Evolutionary conservation across 805 yeast genomes (phyloP), one percentile per base, ranked within the genome.

Genomic region (Myxozyma monticola): DNA sequence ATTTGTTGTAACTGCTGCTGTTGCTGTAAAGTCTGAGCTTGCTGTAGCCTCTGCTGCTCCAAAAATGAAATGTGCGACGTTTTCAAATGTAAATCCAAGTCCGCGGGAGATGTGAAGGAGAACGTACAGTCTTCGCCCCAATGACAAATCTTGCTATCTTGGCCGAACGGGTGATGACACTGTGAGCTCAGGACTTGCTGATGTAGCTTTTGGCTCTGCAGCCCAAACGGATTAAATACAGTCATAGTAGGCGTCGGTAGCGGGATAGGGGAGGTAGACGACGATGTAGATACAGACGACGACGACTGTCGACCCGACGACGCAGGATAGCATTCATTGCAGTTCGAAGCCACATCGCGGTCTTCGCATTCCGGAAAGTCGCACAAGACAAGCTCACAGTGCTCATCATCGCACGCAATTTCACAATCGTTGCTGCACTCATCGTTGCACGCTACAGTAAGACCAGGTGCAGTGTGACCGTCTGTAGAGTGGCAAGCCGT

Each of bases 41-140:
- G 26, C 14, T 47, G 49, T 24, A 20, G 31, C 6, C 29, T 37
- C 43, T 47, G 57, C 10, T 43, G 49, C 31, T 44, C 33, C 37
- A 43, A 38, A 31, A 53, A 45, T 2, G 50, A 37, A 10, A 51
- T 41, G 25, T 57, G 61, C 20, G 56, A 31, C 2, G 49, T 57
- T 9, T 54, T 29, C 35, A 57, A 30, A 42, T 57, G 60, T 18
- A 37, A 42, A 24, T 57, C 60, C 35, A 57, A 42, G 15, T 54
- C 56, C 18, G 40, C 37, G 10, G 54, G 51, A 2, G 60, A 52
- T 8, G 56, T 52, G 30, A 57, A 57, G 9, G 51, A 44, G 33
- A 56, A 57, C 7, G 46, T 30, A 26, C 60, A 56, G 37, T 57
- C 57, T 21, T 48, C 56, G 22, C 60, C 60, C 61, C 61, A 57